Evolutionary conservation across 176 grass and related monocot species (phyloP), one percentile per base, ranked within the genome.

Genomic region (Calamus simplicifolius): DNA sequence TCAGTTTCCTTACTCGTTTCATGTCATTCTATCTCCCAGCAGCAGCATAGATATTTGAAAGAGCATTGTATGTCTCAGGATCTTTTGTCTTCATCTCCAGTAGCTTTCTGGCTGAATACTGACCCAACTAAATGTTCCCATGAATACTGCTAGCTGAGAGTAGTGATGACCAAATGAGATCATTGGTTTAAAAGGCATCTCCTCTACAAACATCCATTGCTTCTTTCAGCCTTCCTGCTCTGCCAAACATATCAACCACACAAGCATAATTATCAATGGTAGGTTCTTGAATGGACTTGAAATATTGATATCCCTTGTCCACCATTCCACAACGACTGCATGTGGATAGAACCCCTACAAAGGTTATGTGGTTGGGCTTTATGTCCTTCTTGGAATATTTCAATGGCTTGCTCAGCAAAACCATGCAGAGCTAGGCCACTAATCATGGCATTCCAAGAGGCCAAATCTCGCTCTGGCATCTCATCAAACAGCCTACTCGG

Each of bases 361-460:
- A 63, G 21, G 58, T 75, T 26, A 75, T 75, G 29, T 69, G 23
- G 49, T 81, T 70, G 28, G 79, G 72, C 49, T 56, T n/a, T 30
- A 62, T 25, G 28, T 71, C 65, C 43, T 64, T 73, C 17, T 35
- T 75, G 14, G 50, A 70, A 81, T 55, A 16, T 19, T 64, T 66
- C 27, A 17, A 70, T 65, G 7, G 72, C 72, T 81, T 54, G 48
- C 58, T 64, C 17, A 53, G 64, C 52, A 70, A 53, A 81, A 59
- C 79, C 65, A 64, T 75, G 79, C 50, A 48, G 72, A 66, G 66
- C 68, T 21, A 81, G 52, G 55, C 43, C 23, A 59, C 52, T 70
- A 52, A 81, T 75, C 79, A 81, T 75, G 18, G 71, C 71, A 57
- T 75, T 75, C 63, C 70, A 75, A 58, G 64, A 64, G 17, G 66